Evolutionary conservation across 2,329 filamentous ascomycete genomes (phyloP), one percentile per base, ranked within the genome.

Genomic region (Trichoderma lentiforme): DNA sequence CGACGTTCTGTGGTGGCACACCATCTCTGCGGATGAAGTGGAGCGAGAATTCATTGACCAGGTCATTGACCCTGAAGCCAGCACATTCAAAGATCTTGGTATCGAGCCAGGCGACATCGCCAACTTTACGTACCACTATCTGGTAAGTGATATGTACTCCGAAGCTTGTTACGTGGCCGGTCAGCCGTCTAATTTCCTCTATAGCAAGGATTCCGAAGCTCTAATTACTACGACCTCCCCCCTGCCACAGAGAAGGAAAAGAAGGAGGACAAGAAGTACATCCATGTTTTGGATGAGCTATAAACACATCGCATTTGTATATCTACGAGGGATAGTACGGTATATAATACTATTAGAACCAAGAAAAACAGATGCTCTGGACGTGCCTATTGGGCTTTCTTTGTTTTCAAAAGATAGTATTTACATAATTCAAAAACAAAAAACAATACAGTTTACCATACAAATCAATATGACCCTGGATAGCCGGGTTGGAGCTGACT

Each of bases 1-100:
- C 88, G 91, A 90, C 80, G 83, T 88, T 62, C 85, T 98, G 24
- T 99, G 95, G 95, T 99, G 94, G 94, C 92, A 91, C 58, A 90
- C 92, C 61, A 86, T 92, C 74, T 95, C 93, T 39, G 89, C 90
- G 51, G 95, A 98, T 78, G 90, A 97, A 81, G 87, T 99, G 14
- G 94, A 98, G 86, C 88, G 92, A 74, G 95, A 99, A 82, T 97
- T 95, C 83, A 89, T 97, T 77, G 93, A 99, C 83, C 96, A 99
- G 83, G 85, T 89, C 76, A 97, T 99, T 79, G 96, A 99, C 82
- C 90, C 90, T 72, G 90, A 87, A 39, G 96, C 96, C 75, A 98
- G 98, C 89, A 98, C 96, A 2, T 97, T 98, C 85, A 93, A 93
- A 83, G 95, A 98, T 80, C 87, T 99, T 61, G 93, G 90, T 73